These are phyloP conservation scores for Avicennia marina DNA, from an alignment of 257 asterid genomes.

Conservation along the genomic window DNA sequence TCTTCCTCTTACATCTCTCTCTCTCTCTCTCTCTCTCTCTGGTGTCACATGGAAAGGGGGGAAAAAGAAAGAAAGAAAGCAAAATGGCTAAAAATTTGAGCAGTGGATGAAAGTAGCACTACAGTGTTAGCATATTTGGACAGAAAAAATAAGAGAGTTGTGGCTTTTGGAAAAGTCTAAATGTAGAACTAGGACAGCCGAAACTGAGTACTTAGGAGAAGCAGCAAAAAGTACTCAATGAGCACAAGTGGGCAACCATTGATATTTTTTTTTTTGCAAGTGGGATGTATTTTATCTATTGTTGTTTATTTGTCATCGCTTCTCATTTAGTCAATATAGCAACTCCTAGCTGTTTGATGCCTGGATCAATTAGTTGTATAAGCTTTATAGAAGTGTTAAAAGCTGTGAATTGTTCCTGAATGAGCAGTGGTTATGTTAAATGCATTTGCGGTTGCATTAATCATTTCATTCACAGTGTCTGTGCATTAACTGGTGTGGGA, in stretches of 20 bases:
- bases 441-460: conserved; percentile 29
- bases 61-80: not conserved
- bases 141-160: not conserved
- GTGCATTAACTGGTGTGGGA: conserved; percentile 69
- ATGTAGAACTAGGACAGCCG: not conserved
- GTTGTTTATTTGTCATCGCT: not conserved
- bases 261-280: not conserved
- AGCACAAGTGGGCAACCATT: conserved; percentile 5
- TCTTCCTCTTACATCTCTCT: not conserved
- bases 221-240: not conserved
- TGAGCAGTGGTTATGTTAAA: conserved; percentile 33
- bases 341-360: conserved; percentile 18
- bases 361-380: conserved; percentile 26
- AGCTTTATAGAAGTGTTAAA: conserved; percentile 13
- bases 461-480: conserved; percentile 44
- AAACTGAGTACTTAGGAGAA: not conserved
- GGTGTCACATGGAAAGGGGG: not conserved
- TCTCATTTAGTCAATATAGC: conserved; percentile 1
- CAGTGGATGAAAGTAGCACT: not conserved
- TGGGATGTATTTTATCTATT: not conserved
- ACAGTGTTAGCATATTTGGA: not conserved
- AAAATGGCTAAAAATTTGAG: not conserved
- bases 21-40: not conserved
- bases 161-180: conserved; percentile 2
- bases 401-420: conserved; percentile 28